phyloP scores from a whole-genome alignment of 306 rosid genomes.

The Fragaria ananassa region DNA sequence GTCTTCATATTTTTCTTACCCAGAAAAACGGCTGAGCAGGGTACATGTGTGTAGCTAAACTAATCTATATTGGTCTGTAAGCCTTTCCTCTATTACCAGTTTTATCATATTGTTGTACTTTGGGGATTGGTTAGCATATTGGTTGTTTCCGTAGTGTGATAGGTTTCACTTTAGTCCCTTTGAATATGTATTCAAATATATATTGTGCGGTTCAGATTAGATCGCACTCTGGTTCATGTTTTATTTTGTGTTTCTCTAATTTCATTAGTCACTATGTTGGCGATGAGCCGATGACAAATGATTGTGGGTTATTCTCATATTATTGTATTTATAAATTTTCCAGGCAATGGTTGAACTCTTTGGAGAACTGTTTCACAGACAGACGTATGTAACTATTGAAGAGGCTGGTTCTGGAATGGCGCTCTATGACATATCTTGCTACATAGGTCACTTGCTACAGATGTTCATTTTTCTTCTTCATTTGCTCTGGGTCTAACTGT shows the following conservation, averaged over 20 bases:
- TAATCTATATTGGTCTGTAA: neutral
- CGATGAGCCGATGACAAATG: neutral
- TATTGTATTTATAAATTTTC: slow-evolving; percentile 5
- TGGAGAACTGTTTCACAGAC: slow-evolving; percentile 30
- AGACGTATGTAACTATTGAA: slow-evolving; percentile 26
- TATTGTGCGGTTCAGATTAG: neutral
- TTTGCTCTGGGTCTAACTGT: slow-evolving; percentile 28
- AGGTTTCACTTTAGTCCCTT: neutral
- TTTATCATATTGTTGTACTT: neutral
- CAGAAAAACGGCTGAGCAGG: neutral
- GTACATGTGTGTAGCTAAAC: neutral
- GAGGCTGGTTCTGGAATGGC: slow-evolving; percentile 27
- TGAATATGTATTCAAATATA: neutral
- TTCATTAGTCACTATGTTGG: neutral
- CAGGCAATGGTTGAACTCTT: slow-evolving; percentile 30
- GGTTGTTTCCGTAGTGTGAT: neutral
- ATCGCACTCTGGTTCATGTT: neutral
- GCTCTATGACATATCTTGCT: slow-evolving; percentile 7
- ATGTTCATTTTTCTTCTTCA: slow-evolving; percentile 7
- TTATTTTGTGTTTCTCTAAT: neutral
- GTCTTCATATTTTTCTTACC: neutral
- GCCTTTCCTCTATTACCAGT: neutral
- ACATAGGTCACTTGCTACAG: slow-evolving; percentile 26
- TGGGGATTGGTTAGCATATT: neutral
- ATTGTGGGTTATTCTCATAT: neutral